phyloP scores from a whole-genome alignment of 257 asterid genomes.

The Voacanga thouarsii region DNA sequence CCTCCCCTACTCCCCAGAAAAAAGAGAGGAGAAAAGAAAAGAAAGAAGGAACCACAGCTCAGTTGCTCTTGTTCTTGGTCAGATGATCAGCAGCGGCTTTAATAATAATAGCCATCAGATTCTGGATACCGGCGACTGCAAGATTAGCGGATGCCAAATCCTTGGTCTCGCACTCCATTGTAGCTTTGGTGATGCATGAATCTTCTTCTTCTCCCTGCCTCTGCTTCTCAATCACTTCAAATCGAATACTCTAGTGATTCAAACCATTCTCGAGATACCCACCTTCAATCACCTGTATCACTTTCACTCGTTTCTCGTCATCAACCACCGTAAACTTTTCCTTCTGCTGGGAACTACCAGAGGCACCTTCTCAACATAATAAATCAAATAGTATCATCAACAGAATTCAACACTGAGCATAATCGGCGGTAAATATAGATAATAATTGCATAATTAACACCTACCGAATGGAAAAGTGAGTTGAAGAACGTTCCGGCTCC shows the following conservation, averaged over 20 bases:
- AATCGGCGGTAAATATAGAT: no score
- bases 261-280: no score
- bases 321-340: constrained; percentile 63
- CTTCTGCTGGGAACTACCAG: constrained; percentile 19
- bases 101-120: constrained; percentile 33
- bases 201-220: no score
- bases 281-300: constrained; percentile 13
- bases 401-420: no score
- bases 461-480: constrained; percentile 35
- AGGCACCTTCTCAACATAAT: no score
- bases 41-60: background rate
- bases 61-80: background rate
- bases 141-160: constrained; percentile 47
- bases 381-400: no score
- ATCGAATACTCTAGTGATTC: no score
- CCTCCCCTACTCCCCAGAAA: no score
- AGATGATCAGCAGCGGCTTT: constrained; percentile 26
- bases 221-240: no score
- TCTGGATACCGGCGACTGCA: constrained; percentile 36
- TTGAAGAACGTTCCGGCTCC: constrained; percentile 47
- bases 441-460: no score
- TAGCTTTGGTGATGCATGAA: no score
- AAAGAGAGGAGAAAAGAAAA: no score
- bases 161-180: constrained; percentile 47
- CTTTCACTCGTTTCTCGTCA: constrained; percentile 45